Conservation (phyloP, 768 basidiomycete species). For the Coprinellus micaceus region DNA sequence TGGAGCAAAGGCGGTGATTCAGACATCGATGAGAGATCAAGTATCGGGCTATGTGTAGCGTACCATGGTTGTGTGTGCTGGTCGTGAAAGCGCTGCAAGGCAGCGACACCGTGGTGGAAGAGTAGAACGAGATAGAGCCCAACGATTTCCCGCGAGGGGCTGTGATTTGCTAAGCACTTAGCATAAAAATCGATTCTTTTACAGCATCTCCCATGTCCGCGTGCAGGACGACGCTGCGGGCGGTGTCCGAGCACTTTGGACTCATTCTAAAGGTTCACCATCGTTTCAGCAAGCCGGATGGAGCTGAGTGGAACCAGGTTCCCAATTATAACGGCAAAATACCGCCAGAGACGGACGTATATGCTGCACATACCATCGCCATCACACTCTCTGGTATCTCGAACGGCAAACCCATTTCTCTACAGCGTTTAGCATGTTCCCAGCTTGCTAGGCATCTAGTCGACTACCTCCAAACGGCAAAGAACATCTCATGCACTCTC, state of each 20-base stretch:
- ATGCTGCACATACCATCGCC: constrained; percentile 45
- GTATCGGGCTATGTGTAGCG: neutral
- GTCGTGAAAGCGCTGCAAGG: constrained; percentile 19
- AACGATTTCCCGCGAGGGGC: constrained; percentile 8
- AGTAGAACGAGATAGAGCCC: constrained; percentile 24
- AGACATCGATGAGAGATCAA: constrained; percentile 10
- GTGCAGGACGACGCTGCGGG: constrained; percentile 11
- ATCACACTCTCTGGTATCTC: constrained; percentile 53
- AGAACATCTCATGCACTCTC: neutral
- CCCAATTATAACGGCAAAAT: constrained; percentile 11
- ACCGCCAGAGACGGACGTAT: constrained; percentile 45
- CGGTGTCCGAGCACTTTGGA: constrained; percentile 10
- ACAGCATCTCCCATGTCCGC: constrained; percentile 11
- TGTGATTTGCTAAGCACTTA: constrained; percentile 13
- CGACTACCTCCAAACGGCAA: constrained; percentile 11
- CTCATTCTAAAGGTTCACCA: constrained; percentile 9
- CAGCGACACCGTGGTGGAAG: constrained; percentile 24
- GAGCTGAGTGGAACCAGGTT: neutral
- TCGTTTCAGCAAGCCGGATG: neutral
- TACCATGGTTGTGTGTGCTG: constrained; percentile 25
- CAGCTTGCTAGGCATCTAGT: constrained; percentile 3
- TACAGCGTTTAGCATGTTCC: neutral
- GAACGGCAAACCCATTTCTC: constrained; percentile 37
- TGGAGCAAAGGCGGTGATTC: constrained; percentile 26
- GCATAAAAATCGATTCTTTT: constrained; percentile 5